phyloP scores from a whole-genome alignment of 176 grass and related monocot species.

The Aechmea fasciata region DNA sequence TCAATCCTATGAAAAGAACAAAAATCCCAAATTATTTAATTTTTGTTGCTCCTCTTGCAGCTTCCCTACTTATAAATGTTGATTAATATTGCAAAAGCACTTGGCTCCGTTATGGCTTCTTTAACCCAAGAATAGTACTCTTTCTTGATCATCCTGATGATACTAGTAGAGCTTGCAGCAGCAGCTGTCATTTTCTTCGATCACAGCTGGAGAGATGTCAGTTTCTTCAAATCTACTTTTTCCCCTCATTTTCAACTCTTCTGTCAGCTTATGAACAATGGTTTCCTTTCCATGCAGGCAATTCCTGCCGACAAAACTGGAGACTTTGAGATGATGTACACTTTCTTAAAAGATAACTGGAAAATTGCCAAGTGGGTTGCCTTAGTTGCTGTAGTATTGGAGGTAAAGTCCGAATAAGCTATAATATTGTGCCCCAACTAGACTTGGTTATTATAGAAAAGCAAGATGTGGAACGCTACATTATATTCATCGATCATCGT shows the following conservation, averaged over 20 bases:
- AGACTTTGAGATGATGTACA: slow-evolving; percentile 67
- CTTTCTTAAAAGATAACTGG: slow-evolving; percentile 71
- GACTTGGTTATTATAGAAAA: not conserved
- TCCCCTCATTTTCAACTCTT: slow-evolving; percentile 12
- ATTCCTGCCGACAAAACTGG: slow-evolving; percentile 75
- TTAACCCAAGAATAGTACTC: slow-evolving; percentile 80
- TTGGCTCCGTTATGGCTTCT: slow-evolving; percentile 17
- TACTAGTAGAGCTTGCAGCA: slow-evolving; percentile 71
- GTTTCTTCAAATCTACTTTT: slow-evolving; percentile 10
- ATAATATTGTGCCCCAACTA: not conserved
- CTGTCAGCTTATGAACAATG: not conserved
- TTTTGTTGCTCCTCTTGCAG: not conserved
- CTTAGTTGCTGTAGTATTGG: slow-evolving; percentile 71
- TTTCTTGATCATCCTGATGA: slow-evolving; percentile 70
- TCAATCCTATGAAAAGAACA: no score
- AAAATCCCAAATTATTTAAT: not conserved
- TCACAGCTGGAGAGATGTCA: slow-evolving; percentile 67
- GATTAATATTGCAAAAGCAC: slow-evolving; percentile 2
- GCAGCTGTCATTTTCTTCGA: slow-evolving; percentile 83
- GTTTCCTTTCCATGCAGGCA: slow-evolving; percentile 27
- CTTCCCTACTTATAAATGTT: not conserved
- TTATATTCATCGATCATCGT: not conserved
- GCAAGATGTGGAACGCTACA: not conserved
- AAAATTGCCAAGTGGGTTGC: slow-evolving; percentile 74
- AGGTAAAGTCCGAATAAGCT: slow-evolving; percentile 33